phyloP scores from a whole-genome alignment of 1,284 basidiomycete species.

The Bondarzewia mesenterica region DNA sequence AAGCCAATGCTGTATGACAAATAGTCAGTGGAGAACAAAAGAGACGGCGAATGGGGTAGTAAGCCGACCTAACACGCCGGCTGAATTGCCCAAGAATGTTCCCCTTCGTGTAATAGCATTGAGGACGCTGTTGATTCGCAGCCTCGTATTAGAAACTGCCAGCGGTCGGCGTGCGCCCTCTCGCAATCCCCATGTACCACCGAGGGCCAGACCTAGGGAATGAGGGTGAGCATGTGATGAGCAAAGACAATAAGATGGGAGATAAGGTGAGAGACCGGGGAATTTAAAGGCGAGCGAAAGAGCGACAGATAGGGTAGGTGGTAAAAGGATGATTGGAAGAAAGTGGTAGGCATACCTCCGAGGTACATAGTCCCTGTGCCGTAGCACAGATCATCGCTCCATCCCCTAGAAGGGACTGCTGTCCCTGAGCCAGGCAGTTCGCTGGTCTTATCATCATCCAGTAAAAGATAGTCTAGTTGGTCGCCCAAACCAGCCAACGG shows the following conservation, averaged over 20 bases:
- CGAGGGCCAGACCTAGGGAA: constrained; percentile 81
- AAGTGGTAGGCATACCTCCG: constrained; percentile 74
- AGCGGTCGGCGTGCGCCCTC: constrained; percentile 87
- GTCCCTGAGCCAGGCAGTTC: constrained; percentile 80
- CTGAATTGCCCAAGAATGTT: constrained; percentile 96
- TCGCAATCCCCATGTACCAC: constrained; percentile 92
- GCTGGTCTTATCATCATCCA: constrained; percentile 90
- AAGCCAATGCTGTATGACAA: constrained; percentile 65
- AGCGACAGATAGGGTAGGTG: constrained; percentile 17
- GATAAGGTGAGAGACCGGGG: constrained; percentile 57
- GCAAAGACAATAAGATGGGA: constrained; percentile 61
- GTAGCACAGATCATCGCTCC: constrained; percentile 99
- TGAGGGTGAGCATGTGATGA: constrained; percentile 62
- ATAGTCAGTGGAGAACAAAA: constrained; percentile 25
- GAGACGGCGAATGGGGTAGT: constrained; percentile 15
- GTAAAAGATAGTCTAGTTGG: constrained; percentile 85
- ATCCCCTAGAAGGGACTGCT: constrained; percentile 89
- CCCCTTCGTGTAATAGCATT: constrained; percentile 96
- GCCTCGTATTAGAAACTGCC: constrained; percentile 73
- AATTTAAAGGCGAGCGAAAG: constrained; percentile 26
- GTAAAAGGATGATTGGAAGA: constrained; percentile 15
- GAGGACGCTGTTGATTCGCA: constrained; percentile 94
- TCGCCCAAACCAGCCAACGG: constrained; percentile 84
- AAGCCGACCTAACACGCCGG: constrained; percentile 86
- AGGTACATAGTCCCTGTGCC: constrained; percentile 99